Conservation (phyloP, 805 yeast genomes). For the Cyberlindnera saturnus region DNA sequence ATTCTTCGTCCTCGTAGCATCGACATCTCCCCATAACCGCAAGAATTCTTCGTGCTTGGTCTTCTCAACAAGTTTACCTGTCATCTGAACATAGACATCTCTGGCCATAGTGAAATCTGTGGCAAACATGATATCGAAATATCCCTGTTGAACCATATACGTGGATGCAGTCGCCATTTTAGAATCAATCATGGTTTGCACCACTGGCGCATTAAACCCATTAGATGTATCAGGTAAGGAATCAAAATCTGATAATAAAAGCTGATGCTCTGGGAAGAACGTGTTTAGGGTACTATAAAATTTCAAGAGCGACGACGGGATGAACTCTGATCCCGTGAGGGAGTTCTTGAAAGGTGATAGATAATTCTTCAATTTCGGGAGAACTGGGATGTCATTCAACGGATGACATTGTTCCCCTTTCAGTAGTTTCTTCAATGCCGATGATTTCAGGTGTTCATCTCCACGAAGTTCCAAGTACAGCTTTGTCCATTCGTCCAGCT, state of each 20-base stretch:
- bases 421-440: background rate
- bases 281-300: constrained; percentile 56
- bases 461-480: constrained; percentile 44
- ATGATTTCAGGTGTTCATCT: background rate
- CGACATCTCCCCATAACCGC: constrained; percentile 63
- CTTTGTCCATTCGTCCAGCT: constrained; percentile 50
- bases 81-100: constrained; percentile 56
- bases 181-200: constrained; percentile 66
- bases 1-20: constrained; percentile 58
- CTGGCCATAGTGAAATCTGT: constrained; percentile 64
- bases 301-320: constrained; percentile 71
- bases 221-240: constrained; percentile 32
- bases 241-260: constrained; percentile 66
- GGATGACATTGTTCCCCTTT: constrained; percentile 41
- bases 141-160: constrained; percentile 81
- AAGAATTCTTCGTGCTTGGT: constrained; percentile 61
- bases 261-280: constrained; percentile 68
- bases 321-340: constrained; percentile 62
- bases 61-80: constrained; percentile 51
- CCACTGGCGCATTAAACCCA: constrained; percentile 73
- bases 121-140: constrained; percentile 81
- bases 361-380: constrained; percentile 38
- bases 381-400: constrained; percentile 40
- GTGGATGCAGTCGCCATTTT: constrained; percentile 64
- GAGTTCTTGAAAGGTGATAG: constrained; percentile 62